Evolutionary conservation across 805 yeast species (phyloP).

Genomic region (Starmerella tilneyi): DNA sequence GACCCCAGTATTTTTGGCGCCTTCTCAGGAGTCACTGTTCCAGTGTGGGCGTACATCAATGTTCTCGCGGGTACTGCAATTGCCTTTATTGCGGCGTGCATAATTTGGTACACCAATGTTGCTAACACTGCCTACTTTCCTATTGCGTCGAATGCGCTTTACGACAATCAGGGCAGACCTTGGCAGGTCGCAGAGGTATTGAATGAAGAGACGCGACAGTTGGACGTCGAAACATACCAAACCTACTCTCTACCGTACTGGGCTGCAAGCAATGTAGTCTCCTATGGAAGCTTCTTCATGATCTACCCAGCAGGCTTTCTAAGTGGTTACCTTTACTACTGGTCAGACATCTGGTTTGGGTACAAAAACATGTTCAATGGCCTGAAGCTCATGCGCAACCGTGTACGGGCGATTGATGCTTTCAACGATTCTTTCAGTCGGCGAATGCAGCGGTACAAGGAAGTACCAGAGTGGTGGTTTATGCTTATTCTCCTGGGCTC

Average conservation of each 20-base stretch:
- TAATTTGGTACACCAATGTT: constrained; percentile 38
- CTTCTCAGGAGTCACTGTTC: constrained; percentile 14
- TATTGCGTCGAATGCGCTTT: constrained; percentile 37
- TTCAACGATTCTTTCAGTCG: constrained; percentile 30
- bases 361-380: constrained; percentile 30
- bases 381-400: constrained; percentile 31
- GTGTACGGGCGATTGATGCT: constrained; percentile 35
- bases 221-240: constrained; percentile 42
- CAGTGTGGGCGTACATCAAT: constrained; percentile 14
- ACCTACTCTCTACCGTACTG: constrained; percentile 60
- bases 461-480: constrained; percentile 68
- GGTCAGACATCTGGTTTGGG: constrained; percentile 17
- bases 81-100: constrained; percentile 28
- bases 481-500: constrained; percentile 36
- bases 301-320: constrained; percentile 46
- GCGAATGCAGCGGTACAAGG: constrained; percentile 44
- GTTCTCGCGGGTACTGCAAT: constrained; percentile 33
- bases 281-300: constrained; percentile 50
- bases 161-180: constrained; percentile 37
- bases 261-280: constrained; percentile 49
- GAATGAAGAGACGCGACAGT: constrained; percentile 36
- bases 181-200: constrained; percentile 39
- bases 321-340: constrained; percentile 35
- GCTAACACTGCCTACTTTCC: constrained; percentile 46
- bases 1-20: constrained; percentile 30